Conservation (phyloP, 371 early-diverging fungal genomes). For the Mortierella polycephala region DNA sequence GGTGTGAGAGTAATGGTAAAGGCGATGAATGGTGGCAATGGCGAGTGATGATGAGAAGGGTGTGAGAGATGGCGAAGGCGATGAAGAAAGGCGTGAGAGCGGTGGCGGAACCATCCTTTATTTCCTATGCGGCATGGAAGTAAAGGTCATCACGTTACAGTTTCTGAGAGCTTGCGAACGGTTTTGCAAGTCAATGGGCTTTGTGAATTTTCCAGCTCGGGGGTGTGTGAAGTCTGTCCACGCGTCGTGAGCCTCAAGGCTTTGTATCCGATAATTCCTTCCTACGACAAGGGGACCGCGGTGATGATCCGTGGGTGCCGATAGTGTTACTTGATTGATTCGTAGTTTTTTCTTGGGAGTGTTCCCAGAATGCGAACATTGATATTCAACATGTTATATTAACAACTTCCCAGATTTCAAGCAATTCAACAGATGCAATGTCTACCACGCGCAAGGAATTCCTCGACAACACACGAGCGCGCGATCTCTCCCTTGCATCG, state of each 20-base stretch:
- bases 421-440: slow-evolving; percentile 2
- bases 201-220: slow-evolving; percentile 16
- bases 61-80: too few relatives aligned
- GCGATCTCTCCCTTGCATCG: slow-evolving; percentile 18
- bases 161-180: too few relatives aligned
- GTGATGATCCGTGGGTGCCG: slow-evolving; percentile 20
- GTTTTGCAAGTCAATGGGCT: slow-evolving; percentile 7
- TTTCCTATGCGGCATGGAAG: too few relatives aligned
- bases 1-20: too few relatives aligned
- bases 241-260: slow-evolving; percentile 6
- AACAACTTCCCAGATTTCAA: slow-evolving; percentile 2
- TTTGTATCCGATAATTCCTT: slow-evolving; percentile 16
- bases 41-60: too few relatives aligned
- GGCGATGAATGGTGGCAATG: too few relatives aligned
- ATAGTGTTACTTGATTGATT: slow-evolving; percentile 22
- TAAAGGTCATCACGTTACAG: too few relatives aligned
- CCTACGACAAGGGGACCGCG: slow-evolving; percentile 12
- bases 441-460: slow-evolving; percentile 5
- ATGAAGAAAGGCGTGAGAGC: too few relatives aligned
- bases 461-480: slow-evolving; percentile 10
- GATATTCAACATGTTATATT: slow-evolving; percentile 5
- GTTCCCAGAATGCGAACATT: neutral
- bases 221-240: slow-evolving; percentile 18
- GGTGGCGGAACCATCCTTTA: too few relatives aligned
- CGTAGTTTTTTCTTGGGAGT: neutral